Evolutionary conservation across 139 green algal genomes (phyloP).

Genomic region (Prasinococcaceae sp.): DNA sequence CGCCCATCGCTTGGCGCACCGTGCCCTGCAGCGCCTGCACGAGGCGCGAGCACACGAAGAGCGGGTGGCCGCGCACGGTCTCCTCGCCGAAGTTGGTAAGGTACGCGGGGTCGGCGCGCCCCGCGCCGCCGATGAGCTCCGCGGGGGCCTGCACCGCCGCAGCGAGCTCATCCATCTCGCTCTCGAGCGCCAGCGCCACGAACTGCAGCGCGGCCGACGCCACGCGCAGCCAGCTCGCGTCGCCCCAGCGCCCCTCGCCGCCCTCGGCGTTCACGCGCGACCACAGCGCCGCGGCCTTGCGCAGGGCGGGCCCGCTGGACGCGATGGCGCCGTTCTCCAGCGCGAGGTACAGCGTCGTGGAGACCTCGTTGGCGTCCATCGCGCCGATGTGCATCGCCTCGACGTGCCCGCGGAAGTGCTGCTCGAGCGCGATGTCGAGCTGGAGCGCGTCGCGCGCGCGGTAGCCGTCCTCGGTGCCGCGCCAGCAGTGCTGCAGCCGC

Average conservation of each 20-base stretch:
- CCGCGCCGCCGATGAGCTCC: not conserved
- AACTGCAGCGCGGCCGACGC: not conserved
- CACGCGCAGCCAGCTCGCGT: not conserved
- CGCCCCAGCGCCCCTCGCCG: not conserved
- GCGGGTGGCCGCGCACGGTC: constrained; percentile 59
- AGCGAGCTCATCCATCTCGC: constrained; percentile 11
- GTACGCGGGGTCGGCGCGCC: constrained; percentile 22
- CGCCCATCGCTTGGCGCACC: constrained; percentile 39
- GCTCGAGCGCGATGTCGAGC: constrained; percentile 80
- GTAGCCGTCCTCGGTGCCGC: constrained; percentile 26
- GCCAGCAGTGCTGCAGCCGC: constrained; percentile 47
- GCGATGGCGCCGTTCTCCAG: not conserved
- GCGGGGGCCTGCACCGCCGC: not conserved
- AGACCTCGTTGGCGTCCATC: constrained; percentile 1
- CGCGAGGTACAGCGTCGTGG: not conserved
- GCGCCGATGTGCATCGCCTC: constrained; percentile 41
- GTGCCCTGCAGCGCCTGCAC: constrained; percentile 44
- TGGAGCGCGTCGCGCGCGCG: constrained; percentile 57
- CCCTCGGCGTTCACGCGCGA: not conserved
- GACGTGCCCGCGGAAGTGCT: constrained; percentile 57
- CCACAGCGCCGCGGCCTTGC: not conserved
- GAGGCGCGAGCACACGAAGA: constrained; percentile 48
- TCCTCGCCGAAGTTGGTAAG: constrained; percentile 81
- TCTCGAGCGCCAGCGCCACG: constrained; percentile 6
- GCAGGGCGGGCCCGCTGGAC: not conserved